A percentile compares a stretch with the other conserved stretches of the same genome.
phyloP scores from a whole-genome alignment of 169 alveolate genomes.

The Cystoisospora suis region DNA sequence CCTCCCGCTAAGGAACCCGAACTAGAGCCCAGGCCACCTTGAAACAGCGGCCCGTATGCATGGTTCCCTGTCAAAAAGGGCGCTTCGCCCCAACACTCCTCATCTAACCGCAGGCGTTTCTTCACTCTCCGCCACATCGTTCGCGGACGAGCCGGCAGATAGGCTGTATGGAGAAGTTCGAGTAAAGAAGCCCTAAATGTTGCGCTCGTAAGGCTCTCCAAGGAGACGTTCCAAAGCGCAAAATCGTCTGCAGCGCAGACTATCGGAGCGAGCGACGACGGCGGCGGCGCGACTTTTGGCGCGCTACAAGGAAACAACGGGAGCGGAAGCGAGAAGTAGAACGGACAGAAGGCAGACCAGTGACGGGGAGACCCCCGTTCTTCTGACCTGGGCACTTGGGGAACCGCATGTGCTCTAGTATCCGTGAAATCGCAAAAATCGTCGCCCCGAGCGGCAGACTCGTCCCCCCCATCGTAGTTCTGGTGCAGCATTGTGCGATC shows the following conservation, averaged over 20 bases:
- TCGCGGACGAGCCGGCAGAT: conserved; percentile 13
- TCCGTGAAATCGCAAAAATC: too few species aligned
- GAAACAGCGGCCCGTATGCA: too few species aligned
- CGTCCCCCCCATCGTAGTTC: too few species aligned
- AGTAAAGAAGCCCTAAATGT: not conserved
- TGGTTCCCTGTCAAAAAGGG: too few species aligned
- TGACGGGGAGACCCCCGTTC: not conserved
- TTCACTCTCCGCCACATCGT: conserved; percentile 6
- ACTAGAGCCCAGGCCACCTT: too few species aligned
- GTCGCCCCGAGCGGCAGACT: too few species aligned
- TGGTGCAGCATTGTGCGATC: too few species aligned
- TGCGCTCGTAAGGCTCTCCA: conserved; percentile 11
- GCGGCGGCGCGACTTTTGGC: not conserved
- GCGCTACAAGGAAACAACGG: conserved; percentile 15
- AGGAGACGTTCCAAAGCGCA: not conserved
- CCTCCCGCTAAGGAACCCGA: too few species aligned
- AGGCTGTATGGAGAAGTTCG: not conserved
- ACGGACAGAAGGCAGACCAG: not conserved
- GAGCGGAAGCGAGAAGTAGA: conserved; percentile 22
- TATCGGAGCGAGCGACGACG: not conserved
- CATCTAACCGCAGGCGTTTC: not conserved
- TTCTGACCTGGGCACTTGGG: too few species aligned
- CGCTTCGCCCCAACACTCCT: conserved; percentile 3
- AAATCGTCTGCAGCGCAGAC: not conserved
- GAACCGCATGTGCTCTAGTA: too few species aligned